Evolutionary conservation across 768 basidiomycete genomes (phyloP).

Genomic region (Hypsizygus marmoreus): DNA sequence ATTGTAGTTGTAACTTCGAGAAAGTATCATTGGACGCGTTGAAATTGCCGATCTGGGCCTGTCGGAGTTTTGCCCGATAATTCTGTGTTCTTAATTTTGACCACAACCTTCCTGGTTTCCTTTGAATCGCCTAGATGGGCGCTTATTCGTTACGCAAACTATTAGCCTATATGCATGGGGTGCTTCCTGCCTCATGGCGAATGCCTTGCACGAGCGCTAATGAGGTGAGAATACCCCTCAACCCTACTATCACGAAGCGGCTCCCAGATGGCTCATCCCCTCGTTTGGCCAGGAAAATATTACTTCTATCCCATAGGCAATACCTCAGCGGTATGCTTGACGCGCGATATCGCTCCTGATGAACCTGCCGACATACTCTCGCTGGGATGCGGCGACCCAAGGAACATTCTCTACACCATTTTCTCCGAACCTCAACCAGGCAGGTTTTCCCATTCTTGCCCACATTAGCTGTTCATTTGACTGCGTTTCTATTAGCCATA

Average conservation of each 20-base stretch:
- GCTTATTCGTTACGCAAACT: too few relatives aligned
- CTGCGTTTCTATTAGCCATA: constrained; percentile 1
- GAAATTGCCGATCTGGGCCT: too few relatives aligned
- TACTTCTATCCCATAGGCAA: constrained; percentile 57
- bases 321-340: constrained; percentile 45
- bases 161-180: too few relatives aligned
- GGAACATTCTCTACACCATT: constrained; percentile 48
- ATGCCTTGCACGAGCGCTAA: too few relatives aligned
- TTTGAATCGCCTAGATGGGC: too few relatives aligned
- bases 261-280: constrained; percentile 37
- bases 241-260: not conserved
- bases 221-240: too few relatives aligned
- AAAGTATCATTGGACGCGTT: not conserved
- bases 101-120: too few relatives aligned
- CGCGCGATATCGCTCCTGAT: constrained; percentile 41
- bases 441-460: constrained; percentile 8
- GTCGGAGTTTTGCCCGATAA: too few relatives aligned
- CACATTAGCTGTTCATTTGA: not conserved
- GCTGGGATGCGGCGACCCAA: constrained; percentile 50
- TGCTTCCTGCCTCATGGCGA: too few relatives aligned
- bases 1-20: constrained; percentile 1
- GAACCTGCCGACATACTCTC: constrained; percentile 41
- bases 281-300: constrained; percentile 36
- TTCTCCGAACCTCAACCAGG: constrained; percentile 21
- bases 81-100: too few relatives aligned